Percentiles rank a stretch among this genome's conserved stretches.
These are phyloP conservation scores for Coniophora puteana DNA, from an alignment of 1,284 basidiomycete genomes.

Conservation along the genomic window DNA sequence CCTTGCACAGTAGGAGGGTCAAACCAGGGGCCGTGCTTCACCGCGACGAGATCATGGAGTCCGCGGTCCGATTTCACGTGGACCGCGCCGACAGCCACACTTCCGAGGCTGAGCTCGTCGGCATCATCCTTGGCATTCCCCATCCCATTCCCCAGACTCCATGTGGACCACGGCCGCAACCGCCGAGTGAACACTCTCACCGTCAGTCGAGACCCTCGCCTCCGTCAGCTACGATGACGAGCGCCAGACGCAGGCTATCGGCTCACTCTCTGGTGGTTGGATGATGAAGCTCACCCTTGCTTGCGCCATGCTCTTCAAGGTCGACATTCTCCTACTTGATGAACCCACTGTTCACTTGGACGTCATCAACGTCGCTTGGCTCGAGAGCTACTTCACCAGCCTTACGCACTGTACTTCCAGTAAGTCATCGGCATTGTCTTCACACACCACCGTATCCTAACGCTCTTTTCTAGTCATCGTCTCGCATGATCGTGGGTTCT, in stretches of 20 bases:
- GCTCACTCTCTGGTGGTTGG: constrained; percentile 98
- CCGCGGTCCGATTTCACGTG: no score
- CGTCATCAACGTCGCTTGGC: constrained; percentile 95
- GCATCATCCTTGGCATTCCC: no score
- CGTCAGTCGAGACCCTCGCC: constrained; percentile 79
- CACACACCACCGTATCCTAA: constrained; percentile 17
- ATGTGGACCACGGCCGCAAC: constrained; percentile 98
- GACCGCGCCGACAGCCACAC: no score
- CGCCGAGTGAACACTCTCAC: constrained; percentile 91
- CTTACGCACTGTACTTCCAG: constrained; percentile 92
- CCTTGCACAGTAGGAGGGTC: no score
- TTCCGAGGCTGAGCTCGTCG: no score
- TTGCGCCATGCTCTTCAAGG: constrained; percentile 98
- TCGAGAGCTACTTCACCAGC: constrained; percentile 90
- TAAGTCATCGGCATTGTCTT: constrained; percentile 34
- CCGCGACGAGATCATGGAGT: no score
- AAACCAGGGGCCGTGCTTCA: no score
- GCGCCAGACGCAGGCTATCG: constrained; percentile 84
- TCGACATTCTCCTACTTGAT: constrained; percentile 94
- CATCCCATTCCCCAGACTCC: constrained; percentile 98
- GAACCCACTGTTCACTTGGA: constrained; percentile 99
- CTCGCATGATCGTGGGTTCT: constrained; percentile 98
- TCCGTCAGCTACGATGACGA: constrained; percentile 91
- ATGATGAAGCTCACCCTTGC: constrained; percentile 99
- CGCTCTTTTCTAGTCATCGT: constrained; percentile 70